A percentile compares a stretch with the other conserved stretches of the same genome.
phyloP scores from a whole-genome alignment of 1,284 basidiomycete species.

The Pseudozyma sp. region DNA sequence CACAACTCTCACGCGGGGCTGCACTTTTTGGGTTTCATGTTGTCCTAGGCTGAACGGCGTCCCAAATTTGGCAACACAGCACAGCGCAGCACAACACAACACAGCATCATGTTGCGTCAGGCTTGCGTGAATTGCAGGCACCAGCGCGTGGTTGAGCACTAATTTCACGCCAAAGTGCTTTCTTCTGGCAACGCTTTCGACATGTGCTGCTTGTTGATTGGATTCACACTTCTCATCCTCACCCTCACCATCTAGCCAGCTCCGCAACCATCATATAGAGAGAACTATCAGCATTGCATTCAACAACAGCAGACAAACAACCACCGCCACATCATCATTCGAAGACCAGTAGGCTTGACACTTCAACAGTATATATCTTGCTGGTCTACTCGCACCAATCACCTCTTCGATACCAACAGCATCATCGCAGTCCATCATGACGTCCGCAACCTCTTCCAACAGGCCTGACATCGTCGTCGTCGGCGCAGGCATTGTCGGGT shows the following conservation, averaged over 20 bases:
- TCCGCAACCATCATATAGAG: no score
- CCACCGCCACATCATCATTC: no score
- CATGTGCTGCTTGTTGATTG: no score
- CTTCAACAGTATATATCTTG: conserved; percentile 5
- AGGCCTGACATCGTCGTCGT: conserved; percentile 60
- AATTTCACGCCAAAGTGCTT: conserved; percentile 10
- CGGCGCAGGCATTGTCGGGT: conserved; percentile 67
- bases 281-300: neutral
- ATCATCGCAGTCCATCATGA: conserved; percentile 2
- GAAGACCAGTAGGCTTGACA: conserved; percentile 25
- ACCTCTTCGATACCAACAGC: neutral
- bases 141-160: conserved; percentile 13
- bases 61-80: no score
- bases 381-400: conserved; percentile 18
- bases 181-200: neutral
- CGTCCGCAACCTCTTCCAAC: conserved; percentile 1
- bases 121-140: conserved; percentile 1
- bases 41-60: no score
- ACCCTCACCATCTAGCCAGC: neutral
- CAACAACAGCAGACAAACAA: no score
- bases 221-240: neutral
- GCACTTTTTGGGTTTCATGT: no score
- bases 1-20: no score
- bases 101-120: no score
- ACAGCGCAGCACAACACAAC: neutral